Evolutionary conservation across 2,329 filamentous ascomycete species (phyloP).

Genomic region (Neurospora crassa): DNA sequence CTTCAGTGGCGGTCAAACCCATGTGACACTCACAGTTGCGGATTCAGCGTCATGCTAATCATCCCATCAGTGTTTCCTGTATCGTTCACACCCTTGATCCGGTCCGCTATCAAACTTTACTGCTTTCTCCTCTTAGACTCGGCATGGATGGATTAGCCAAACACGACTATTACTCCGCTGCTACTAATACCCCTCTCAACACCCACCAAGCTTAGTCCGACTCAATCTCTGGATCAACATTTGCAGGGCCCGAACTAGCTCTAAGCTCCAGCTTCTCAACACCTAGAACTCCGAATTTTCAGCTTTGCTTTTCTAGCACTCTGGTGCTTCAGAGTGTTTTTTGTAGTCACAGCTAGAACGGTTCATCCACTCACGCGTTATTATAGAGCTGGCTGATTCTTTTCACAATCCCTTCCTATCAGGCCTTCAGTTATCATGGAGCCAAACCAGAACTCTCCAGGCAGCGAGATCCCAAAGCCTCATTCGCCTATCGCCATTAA

Average conservation of each 20-base stretch:
- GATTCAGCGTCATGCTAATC: neutral
- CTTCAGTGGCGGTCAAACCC: neutral
- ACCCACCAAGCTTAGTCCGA: neutral
- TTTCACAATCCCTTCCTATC: neutral
- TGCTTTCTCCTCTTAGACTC: neutral
- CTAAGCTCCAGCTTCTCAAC: neutral
- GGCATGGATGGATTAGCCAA: neutral
- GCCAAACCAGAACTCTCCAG: neutral
- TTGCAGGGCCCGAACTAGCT: neutral
- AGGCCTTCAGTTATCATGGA: neutral
- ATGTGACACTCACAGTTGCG: neutral
- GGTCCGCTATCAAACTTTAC: neutral
- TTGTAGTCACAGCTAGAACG: neutral
- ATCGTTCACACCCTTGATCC: neutral
- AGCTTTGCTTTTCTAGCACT: neutral
- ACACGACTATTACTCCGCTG: neutral
- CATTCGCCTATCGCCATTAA: neutral
- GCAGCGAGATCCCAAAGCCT: neutral
- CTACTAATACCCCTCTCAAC: neutral
- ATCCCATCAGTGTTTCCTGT: neutral
- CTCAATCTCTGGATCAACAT: neutral
- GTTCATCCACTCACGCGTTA: neutral
- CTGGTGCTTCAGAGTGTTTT: neutral
- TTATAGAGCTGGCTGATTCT: neutral
- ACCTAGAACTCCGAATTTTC: neutral